Conservation (phyloP, 2,329 filamentous ascomycete species). For the Penicillium rolfsii region DNA sequence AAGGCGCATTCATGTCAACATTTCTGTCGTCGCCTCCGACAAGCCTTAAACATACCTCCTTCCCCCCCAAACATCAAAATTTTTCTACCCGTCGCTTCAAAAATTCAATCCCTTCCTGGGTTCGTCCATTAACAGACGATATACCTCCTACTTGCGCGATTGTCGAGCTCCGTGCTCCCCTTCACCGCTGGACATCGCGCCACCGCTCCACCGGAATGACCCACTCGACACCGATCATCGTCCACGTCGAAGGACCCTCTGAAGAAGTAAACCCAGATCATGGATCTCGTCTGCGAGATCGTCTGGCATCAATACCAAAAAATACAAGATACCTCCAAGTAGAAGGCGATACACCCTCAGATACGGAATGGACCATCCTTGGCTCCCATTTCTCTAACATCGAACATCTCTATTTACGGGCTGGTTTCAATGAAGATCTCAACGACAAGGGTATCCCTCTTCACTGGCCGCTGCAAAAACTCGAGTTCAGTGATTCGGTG, state of each 20-base stretch:
- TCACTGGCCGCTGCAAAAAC: constrained; percentile 31
- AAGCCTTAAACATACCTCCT: not conserved
- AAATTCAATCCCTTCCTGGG: not conserved
- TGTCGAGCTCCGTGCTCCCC: not conserved
- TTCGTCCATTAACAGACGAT: not conserved
- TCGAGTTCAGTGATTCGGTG: constrained; percentile 20
- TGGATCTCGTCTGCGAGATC: constrained; percentile 13
- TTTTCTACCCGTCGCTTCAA: not conserved
- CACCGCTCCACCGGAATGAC: constrained; percentile 10
- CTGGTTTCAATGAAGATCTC: constrained; percentile 29
- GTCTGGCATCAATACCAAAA: constrained; percentile 25
- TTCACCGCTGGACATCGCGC: not conserved
- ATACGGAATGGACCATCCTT: constrained; percentile 31
- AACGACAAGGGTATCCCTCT: constrained; percentile 30
- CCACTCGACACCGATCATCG: not conserved
- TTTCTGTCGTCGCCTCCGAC: not conserved
- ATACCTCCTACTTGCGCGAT: not conserved
- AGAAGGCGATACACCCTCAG: constrained; percentile 27
- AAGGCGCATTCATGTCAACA: not conserved
- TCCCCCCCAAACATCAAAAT: not conserved
- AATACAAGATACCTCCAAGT: constrained; percentile 22
- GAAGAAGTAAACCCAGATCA: constrained; percentile 10
- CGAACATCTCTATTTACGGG: constrained; percentile 24
- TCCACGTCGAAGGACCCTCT: constrained; percentile 21
- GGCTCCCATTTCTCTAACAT: constrained; percentile 28